phyloP scores from a whole-genome alignment of 1,284 basidiomycete species.

The Trichosporon ovoides region DNA sequence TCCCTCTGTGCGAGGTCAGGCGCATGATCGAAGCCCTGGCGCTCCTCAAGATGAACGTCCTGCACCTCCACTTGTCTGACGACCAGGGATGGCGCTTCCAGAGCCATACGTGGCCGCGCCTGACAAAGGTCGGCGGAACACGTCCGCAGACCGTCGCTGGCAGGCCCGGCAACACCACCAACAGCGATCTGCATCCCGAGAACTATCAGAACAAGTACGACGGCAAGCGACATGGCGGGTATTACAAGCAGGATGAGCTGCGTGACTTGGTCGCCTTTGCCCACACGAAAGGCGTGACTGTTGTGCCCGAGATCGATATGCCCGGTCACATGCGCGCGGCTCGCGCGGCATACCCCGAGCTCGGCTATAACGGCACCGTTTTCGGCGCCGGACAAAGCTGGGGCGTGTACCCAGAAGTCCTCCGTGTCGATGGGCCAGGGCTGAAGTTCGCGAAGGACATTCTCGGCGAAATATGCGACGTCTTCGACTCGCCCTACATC shows the following conservation, averaged over 20 bases:
- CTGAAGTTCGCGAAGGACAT: slow-evolving; percentile 17
- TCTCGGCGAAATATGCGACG: slow-evolving; percentile 20
- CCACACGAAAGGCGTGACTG: slow-evolving; percentile 12
- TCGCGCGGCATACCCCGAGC: slow-evolving; percentile 22
- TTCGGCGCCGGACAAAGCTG: slow-evolving; percentile 8
- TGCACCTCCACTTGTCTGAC: slow-evolving; percentile 22
- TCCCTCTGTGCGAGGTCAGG: slow-evolving; percentile 10
- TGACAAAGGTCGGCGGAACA: slow-evolving; percentile 11
- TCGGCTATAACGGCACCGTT: slow-evolving; percentile 17
- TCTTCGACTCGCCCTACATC: slow-evolving; percentile 15
- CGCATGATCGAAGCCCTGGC: slow-evolving; percentile 16
- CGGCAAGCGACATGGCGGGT: slow-evolving; percentile 16
- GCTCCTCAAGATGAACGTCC: slow-evolving; percentile 18
- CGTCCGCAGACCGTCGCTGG: slow-evolving; percentile 16
- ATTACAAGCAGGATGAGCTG: slow-evolving; percentile 21
- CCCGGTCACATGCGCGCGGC: slow-evolving; percentile 24
- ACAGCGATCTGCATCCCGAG: slow-evolving; percentile 19
- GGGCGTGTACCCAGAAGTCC: slow-evolving; percentile 22
- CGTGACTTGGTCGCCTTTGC: slow-evolving; percentile 14
- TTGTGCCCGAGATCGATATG: slow-evolving; percentile 25
- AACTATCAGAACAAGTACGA: slow-evolving; percentile 19
- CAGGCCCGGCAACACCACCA: slow-evolving; percentile 8
- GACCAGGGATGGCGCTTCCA: slow-evolving; percentile 26
- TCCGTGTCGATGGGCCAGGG: slow-evolving; percentile 19
- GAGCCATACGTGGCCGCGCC: slow-evolving; percentile 19